Evolutionary conservation across 129 eudicot genomes (phyloP), one percentile per base, ranked within the genome.

Genomic region (Chrysanthemum seticuspe): DNA sequence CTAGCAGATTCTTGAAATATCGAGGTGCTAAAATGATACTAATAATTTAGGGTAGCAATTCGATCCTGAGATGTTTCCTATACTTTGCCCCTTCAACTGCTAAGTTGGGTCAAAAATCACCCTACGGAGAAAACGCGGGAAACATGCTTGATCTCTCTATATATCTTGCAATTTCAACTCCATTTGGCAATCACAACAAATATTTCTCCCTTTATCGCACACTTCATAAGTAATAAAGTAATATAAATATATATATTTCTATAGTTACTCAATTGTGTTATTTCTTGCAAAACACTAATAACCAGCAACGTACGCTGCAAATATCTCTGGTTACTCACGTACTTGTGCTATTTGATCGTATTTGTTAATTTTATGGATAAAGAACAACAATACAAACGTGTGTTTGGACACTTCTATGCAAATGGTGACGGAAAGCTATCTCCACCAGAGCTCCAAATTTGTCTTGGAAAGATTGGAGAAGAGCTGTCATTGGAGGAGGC

Each of bases 341-440:
- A 19, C 49, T 49, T 40, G 65, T 54, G 62, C 2, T 27, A 3
- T 16, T 18, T 52, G 15, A 60, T 60, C 70, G 14, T 67, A 19
- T 19, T 19, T 19, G 21, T 19, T 19, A 48, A 27, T 56, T 75
- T 56, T 0, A 77, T 78, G 82, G 89, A 74, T 12, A 85, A 74
- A 65, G 6, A 68, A 1, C 56, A 72, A 74, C 89, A 85, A 80
- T 87, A 77, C 75, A 83, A 13, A 19, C 80, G 88, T 0, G 90
- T 87, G 14, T 90, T 90, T 60, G 51, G 65, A 13, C 87, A 81
- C 54, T 73, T 90, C 21, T 91, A 90, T 58, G 62, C 68, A 9
- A 73, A 90, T 34, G 81, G 78, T 16, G 92, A 89, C 60, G 92
- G 90, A 10, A 89, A 83, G 56, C 65, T 89, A 80, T 82, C 90